A percentile compares a stretch with the other conserved stretches of the same genome.
Evolutionary conservation across 352 stramenopile genomes (phyloP).

Genomic region (Globisporangium spinosum): DNA sequence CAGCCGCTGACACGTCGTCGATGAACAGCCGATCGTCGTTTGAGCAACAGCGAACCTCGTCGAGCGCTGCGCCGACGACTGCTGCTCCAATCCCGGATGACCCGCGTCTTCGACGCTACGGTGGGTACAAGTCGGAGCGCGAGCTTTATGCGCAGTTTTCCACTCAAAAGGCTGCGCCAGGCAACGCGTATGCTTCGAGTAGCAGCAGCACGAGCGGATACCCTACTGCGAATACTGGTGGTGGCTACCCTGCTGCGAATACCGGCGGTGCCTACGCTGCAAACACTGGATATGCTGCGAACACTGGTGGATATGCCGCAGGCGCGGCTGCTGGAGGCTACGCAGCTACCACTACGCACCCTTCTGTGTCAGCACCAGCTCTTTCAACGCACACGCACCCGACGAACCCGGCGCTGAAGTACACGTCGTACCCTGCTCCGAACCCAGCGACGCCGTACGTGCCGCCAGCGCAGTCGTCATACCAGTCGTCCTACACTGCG

Average conservation of each 20-base stretch:
- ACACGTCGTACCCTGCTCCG: constrained; percentile 58
- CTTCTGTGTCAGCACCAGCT: constrained; percentile 17
- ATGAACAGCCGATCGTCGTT: constrained; percentile 23
- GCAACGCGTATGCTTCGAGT: constrained; percentile 7
- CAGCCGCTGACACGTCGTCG: constrained; percentile 16
- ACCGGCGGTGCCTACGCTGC: constrained; percentile 10
- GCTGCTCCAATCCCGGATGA: constrained; percentile 47
- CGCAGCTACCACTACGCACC: constrained; percentile 8
- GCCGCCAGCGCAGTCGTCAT: constrained; percentile 35
- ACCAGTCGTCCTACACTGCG: constrained; percentile 40
- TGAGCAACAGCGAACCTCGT: constrained; percentile 16
- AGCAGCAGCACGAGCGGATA: constrained; percentile 1
- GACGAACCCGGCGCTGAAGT: constrained; percentile 49
- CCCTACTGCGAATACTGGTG: neutral
- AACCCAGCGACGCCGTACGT: constrained; percentile 33
- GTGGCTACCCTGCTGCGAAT: constrained; percentile 9
- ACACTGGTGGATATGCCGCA: constrained; percentile 19
- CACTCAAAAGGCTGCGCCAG: constrained; percentile 32
- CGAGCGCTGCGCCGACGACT: constrained; percentile 20
- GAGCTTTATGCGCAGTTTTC: constrained; percentile 82
- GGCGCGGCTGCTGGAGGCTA: constrained; percentile 13
- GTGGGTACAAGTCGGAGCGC: constrained; percentile 73
- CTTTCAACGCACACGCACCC: constrained; percentile 46
- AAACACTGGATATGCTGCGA: constrained; percentile 2
- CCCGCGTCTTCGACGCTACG: constrained; percentile 64